Evolutionary conservation across 2,329 filamentous ascomycete genomes (phyloP).

Genomic region (Colletotrichum godetiae): DNA sequence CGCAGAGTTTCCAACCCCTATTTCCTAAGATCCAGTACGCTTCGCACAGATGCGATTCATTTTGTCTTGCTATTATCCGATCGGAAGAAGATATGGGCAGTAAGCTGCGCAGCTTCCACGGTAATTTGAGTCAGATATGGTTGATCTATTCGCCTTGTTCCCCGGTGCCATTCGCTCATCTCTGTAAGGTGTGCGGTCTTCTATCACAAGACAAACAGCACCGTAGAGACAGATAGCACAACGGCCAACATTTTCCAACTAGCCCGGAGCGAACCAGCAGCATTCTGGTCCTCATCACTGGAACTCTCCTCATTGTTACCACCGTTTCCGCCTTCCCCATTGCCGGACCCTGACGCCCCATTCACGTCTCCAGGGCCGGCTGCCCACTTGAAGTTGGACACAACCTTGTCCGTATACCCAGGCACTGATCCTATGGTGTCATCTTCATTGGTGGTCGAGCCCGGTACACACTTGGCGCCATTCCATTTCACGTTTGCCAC

Average conservation of each 20-base stretch:
- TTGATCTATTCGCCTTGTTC: too few species aligned
- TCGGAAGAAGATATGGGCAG: too few species aligned
- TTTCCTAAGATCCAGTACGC: too few species aligned
- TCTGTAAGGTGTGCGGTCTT: too few species aligned
- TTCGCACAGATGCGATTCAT: too few species aligned
- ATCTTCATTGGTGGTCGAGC: constrained; percentile 31
- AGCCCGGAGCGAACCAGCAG: constrained; percentile 6
- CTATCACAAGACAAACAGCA: too few species aligned
- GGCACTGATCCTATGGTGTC: constrained; percentile 15
- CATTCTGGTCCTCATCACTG: constrained; percentile 5
- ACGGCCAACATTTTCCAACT: not conserved
- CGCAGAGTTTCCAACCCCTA: too few species aligned
- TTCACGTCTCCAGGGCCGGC: constrained; percentile 28
- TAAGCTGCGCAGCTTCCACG: too few species aligned
- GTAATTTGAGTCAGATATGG: too few species aligned
- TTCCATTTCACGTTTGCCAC: constrained; percentile 45
- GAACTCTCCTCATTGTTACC: not conserved
- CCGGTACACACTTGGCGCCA: constrained; percentile 29
- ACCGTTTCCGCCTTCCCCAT: not conserved
- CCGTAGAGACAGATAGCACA: too few species aligned
- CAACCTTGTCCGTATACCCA: constrained; percentile 19
- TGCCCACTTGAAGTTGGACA: constrained; percentile 28
- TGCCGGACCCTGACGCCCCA: not conserved
- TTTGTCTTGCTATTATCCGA: too few species aligned
- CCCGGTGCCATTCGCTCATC: too few species aligned